Percentiles rank a stretch among this genome's conserved stretches.
Conservation (phyloP, 306 rosid species). For the Cucurbita pepo region DNA sequence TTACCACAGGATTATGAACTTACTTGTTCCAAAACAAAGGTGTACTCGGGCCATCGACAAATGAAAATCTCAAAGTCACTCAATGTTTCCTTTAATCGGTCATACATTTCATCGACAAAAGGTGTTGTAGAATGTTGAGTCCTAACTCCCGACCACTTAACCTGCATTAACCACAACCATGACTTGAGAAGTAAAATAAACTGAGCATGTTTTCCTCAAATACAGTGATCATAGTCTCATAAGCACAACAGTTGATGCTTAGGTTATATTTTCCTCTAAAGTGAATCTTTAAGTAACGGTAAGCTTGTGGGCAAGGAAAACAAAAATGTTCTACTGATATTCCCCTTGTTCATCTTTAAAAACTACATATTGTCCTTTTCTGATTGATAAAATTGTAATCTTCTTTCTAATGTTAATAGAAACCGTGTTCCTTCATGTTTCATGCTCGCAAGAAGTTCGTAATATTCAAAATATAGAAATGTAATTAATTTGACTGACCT, state of each 20-base stretch:
- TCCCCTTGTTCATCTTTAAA: not conserved
- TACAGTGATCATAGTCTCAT: not conserved
- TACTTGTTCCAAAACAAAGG: conserved; percentile 69
- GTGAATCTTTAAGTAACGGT: not conserved
- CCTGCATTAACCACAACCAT: conserved; percentile 30
- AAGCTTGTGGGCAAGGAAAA: not conserved
- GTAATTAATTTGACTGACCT: conserved; percentile 31
- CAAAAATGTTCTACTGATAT: not conserved
- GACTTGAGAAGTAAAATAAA: not conserved
- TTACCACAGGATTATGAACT: conserved; percentile 12
- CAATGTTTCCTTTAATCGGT: conserved; percentile 73
- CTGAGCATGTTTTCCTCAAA: not conserved
- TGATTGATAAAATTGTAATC: not conserved
- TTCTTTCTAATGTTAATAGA: not conserved
- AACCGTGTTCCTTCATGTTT: not conserved
- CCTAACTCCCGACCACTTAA: conserved; percentile 94
- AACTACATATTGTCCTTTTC: not conserved
- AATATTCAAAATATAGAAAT: not conserved
- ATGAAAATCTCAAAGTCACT: conserved; percentile 77
- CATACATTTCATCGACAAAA: conserved; percentile 92
- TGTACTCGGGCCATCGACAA: conserved; percentile 96
- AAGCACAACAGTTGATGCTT: not conserved
- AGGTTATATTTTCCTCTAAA: not conserved
- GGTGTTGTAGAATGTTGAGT: conserved; percentile 95
- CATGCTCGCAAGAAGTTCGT: not conserved